Evolutionary conservation across 1,139 yeast species (phyloP), one percentile per base, ranked within the genome.

Genomic region (Pichia cactophila): DNA sequence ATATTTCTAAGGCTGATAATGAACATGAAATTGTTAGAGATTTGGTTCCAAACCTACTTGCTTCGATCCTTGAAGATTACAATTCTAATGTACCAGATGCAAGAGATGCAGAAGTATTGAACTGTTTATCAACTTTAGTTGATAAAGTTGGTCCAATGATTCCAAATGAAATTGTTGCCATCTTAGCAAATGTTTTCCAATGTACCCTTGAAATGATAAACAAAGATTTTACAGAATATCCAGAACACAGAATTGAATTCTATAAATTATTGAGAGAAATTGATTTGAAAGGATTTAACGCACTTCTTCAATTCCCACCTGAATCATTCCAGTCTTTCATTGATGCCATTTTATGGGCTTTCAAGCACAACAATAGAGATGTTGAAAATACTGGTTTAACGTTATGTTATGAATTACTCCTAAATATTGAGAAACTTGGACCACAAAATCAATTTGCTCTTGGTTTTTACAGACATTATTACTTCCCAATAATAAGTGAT

Each of bases 301-400:
- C 97, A 0, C 75, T 92, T 60, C 73, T 89, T 56, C 87, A 88
- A 68, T 77, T 92, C 57, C 95, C 97, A 14, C 94, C 95, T 9
- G 92, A 83, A 57, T 95, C 96, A 35, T 90, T 92, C 77, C 89
- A 86, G 66, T 78, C 90, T 51, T 84, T 92, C 52, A 82, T 94
- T 56, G 92, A 88, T 68, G 95, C 97, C 1, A 90, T 96, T 45
- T 74, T 94, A 62, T 92, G 98, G 98, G 97, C 97, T 0, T 87
- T 94, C 67, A 92, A 92, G 69, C 98, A 92, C 67, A 94, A 90
- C 61, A 88, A 90, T 68, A 80, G 97, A 67, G 97, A 89, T 53
- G 97, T 92, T 49, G 97, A 92, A 68, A 90, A 86, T 54, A 84
- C 84, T 49, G 97, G 97, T 39, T 77, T 92, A 60, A 78, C 83